Conservation (phyloP, 306 rosid species). For the Dryas alaskensis region DNA sequence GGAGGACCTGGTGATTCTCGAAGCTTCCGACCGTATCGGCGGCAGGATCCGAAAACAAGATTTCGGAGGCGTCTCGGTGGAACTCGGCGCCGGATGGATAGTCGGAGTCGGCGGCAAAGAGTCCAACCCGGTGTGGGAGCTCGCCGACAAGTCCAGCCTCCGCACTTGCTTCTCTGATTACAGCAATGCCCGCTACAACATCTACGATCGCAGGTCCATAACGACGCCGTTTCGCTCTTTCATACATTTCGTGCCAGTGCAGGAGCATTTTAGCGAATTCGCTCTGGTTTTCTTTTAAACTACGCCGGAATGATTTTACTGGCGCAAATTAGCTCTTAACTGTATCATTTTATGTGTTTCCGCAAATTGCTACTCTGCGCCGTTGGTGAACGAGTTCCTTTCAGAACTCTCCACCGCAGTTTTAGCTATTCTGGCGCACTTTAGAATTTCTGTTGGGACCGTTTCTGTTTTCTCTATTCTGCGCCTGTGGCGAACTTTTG, state of each 20-base stretch:
- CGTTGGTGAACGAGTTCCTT: neutral
- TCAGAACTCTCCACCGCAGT: no score
- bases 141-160: constrained; percentile 60
- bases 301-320: neutral
- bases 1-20: constrained; percentile 69
- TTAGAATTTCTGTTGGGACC: neutral
- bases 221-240: neutral
- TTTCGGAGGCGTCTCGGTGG: constrained; percentile 83
- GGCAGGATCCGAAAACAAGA: constrained; percentile 80
- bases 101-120: constrained; percentile 87
- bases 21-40: constrained; percentile 91
- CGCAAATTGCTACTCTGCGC: neutral
- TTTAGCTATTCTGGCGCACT: neutral
- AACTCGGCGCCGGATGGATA: constrained; percentile 99
- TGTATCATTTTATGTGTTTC: neutral
- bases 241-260: neutral
- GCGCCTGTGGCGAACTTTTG: neutral
- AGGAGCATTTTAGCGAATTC: neutral
- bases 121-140: constrained; percentile 88
- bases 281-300: neutral
- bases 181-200: constrained; percentile 85
- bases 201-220: constrained; percentile 78
- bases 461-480: neutral
- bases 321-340: neutral
- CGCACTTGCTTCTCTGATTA: constrained; percentile 89